Evolutionary conservation across 495 filamentous ascomycete species (phyloP).

Genomic region (Aspergillus diversus): DNA sequence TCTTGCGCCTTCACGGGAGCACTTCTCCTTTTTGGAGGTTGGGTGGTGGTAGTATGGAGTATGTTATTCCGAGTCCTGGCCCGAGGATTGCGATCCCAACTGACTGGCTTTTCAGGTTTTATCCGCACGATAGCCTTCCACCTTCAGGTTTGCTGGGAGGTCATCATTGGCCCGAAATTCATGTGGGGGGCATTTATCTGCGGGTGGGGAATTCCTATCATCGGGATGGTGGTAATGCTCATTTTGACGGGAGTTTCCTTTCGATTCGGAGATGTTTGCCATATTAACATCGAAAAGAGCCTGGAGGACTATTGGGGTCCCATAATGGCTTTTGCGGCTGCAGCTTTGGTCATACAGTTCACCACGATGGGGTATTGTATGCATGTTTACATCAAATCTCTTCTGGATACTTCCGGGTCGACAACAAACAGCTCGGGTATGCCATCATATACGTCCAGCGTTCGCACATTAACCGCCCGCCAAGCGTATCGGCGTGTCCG

Average conservation of each 20-base stretch:
- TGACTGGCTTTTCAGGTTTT: slow-evolving; percentile 59
- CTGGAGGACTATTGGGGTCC: slow-evolving; percentile 90
- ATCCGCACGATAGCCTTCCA: slow-evolving; percentile 89
- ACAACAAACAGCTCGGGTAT: slow-evolving; percentile 72
- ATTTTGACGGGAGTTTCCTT: slow-evolving; percentile 91
- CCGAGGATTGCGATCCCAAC: slow-evolving; percentile 1
- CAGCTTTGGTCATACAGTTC: slow-evolving; percentile 81
- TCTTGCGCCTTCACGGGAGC: slow-evolving; percentile 89
- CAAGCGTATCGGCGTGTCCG: slow-evolving; percentile 86
- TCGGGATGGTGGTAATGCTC: slow-evolving; percentile 73
- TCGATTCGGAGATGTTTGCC: slow-evolving; percentile 87
- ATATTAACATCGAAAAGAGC: slow-evolving; percentile 85
- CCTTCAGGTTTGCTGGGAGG: slow-evolving; percentile 97
- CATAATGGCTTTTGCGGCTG: slow-evolving; percentile 74
- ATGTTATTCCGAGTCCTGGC: slow-evolving; percentile 24
- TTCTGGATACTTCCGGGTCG: slow-evolving; percentile 66
- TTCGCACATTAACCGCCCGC: slow-evolving; percentile 80
- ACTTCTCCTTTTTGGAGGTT: slow-evolving; percentile 82
- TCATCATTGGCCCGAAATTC: slow-evolving; percentile 83
- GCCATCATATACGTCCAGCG: slow-evolving; percentile 77
- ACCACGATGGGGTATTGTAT: slow-evolving; percentile 90
- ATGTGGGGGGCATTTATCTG: slow-evolving; percentile 81
- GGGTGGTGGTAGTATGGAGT: slow-evolving; percentile 82
- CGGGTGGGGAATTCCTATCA: slow-evolving; percentile 81
- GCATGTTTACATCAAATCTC: slow-evolving; percentile 84